Evolutionary conservation across 768 basidiomycete species (phyloP).

Genomic region (Strobilomyces echinocephalus): DNA sequence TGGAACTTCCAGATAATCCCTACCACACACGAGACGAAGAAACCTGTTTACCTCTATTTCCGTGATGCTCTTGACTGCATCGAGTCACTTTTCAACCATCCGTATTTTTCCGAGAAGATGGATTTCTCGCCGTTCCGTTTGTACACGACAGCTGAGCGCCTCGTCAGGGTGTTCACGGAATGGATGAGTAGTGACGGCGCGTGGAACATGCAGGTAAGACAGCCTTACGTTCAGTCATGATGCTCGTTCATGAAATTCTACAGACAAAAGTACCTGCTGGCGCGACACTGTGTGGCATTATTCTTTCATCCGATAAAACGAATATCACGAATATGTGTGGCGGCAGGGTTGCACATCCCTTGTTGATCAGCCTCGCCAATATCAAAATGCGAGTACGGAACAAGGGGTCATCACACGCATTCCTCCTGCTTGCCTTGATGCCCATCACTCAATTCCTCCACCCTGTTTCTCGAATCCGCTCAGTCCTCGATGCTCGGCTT

Average conservation of each 20-base stretch:
- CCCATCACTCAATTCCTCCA: background rate
- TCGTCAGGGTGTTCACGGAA: slow-evolving; percentile 12
- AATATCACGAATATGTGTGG: background rate
- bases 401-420: background rate
- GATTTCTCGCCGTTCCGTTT: background rate
- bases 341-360: background rate
- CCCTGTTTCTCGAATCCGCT: background rate
- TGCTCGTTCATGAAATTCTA: too few relatives aligned
- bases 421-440: background rate
- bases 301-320: background rate
- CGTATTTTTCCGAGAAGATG: background rate
- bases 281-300: background rate
- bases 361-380: background rate
- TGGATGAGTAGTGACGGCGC: slow-evolving; percentile 14
- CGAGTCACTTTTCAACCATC: slow-evolving; percentile 11
- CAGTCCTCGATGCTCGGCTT: background rate
- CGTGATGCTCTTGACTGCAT: slow-evolving; percentile 22
- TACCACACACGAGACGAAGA: slow-evolving; percentile 17
- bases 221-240: too few relatives aligned
- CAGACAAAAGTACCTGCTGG: too few relatives aligned
- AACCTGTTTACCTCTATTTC: background rate
- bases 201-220: background rate
- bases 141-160: background rate
- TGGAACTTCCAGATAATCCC: slow-evolving; percentile 19
- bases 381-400: background rate